Evolutionary conservation across 2,329 filamentous ascomycete species (phyloP).

Genomic region (Tolypocladium sp.): DNA sequence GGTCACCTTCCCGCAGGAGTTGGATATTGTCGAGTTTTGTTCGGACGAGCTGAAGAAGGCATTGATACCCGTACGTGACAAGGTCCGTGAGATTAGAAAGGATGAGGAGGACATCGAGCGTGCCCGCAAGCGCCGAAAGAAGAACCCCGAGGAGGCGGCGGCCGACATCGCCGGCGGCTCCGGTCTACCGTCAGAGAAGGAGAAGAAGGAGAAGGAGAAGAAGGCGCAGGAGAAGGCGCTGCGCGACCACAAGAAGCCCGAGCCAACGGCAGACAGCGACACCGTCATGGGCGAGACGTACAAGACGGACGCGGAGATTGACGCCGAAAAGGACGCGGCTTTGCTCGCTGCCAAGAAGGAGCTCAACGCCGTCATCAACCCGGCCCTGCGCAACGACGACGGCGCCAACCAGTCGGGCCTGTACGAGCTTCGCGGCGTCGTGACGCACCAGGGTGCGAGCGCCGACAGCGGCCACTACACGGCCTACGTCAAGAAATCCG

Average conservation of each 20-base stretch:
- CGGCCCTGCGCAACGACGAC: constrained; percentile 64
- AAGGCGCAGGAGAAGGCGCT: constrained; percentile 36
- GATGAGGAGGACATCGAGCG: constrained; percentile 91
- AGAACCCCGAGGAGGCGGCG: constrained; percentile 37
- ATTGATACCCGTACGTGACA: constrained; percentile 87
- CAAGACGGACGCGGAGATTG: constrained; percentile 91
- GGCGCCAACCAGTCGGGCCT: constrained; percentile 88
- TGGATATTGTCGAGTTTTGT: constrained; percentile 92
- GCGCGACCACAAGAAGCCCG: constrained; percentile 23
- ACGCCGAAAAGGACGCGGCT: constrained; percentile 70
- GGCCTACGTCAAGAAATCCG: constrained; percentile 90
- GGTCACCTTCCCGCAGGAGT: constrained; percentile 87
- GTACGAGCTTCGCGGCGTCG: constrained; percentile 87
- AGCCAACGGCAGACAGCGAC: constrained; percentile 47
- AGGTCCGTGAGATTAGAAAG: constrained; percentile 89
- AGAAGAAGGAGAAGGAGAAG: constrained; percentile 40
- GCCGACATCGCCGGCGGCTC: constrained; percentile 36
- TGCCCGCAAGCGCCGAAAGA: constrained; percentile 84
- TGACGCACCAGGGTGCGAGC: constrained; percentile 93
- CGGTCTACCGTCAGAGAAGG: constrained; percentile 40
- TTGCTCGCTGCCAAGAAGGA: constrained; percentile 82
- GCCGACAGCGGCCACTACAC: constrained; percentile 98
- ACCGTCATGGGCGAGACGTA: constrained; percentile 67
- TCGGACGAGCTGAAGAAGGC: constrained; percentile 78
- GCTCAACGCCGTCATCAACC: constrained; percentile 67